These are phyloP conservation scores for Fusarium pininemorale DNA, from an alignment of 2,329 filamentous ascomycete genomes.

Conservation along the genomic window DNA sequence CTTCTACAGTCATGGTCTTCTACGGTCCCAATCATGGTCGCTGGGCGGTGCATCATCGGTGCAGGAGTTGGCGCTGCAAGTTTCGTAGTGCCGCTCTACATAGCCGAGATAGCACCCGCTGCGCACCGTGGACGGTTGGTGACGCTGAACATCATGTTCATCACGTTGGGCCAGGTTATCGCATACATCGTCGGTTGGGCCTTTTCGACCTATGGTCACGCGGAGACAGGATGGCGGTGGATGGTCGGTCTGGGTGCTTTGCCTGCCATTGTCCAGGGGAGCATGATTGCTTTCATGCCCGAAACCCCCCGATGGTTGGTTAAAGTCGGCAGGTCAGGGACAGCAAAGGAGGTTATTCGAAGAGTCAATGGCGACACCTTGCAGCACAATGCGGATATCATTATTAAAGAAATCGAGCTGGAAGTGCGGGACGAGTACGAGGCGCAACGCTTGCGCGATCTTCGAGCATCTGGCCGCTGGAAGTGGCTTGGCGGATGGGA, in stretches of 20 bases:
- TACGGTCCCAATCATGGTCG: constrained; percentile 71
- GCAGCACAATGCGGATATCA: constrained; percentile 60
- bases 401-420: constrained; percentile 75
- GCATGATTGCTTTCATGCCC: constrained; percentile 76
- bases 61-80: constrained; percentile 78
- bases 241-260: constrained; percentile 87
- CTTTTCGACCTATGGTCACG: constrained; percentile 65
- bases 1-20: constrained; percentile 68
- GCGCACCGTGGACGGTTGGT: constrained; percentile 80
- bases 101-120: constrained; percentile 84
- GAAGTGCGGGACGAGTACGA: constrained; percentile 78
- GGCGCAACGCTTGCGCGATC: constrained; percentile 50
- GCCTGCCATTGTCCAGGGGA: constrained; percentile 77
- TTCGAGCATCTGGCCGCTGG: constrained; percentile 41
- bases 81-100: constrained; percentile 87
- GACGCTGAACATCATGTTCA: constrained; percentile 82
- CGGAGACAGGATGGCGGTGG: constrained; percentile 79
- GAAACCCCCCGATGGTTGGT: constrained; percentile 92
- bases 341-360: constrained; percentile 72
- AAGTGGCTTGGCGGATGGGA: constrained; percentile 59
- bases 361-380: constrained; percentile 67
- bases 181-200: constrained; percentile 87
- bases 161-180: constrained; percentile 88
- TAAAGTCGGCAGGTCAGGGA: constrained; percentile 67
- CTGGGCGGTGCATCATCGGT: constrained; percentile 75